Evolutionary conservation across 805 yeast genomes (phyloP), one percentile per base, ranked within the genome.

Genomic region (Teunomyces kruisii): DNA sequence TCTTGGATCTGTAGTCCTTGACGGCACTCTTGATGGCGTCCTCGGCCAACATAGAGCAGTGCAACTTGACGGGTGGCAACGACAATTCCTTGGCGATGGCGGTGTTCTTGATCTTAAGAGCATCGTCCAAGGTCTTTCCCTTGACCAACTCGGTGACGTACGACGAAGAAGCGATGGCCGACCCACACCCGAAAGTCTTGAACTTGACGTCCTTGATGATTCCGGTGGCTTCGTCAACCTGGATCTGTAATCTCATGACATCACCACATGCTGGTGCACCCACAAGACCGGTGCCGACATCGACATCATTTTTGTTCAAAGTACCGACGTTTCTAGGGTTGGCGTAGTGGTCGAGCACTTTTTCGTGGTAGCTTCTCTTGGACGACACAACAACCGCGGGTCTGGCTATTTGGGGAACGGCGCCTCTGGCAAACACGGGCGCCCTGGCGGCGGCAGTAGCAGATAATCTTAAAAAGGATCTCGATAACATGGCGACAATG

Each of bases 221-320:
- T 1, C 99, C 99, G 17, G 96, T 82, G 46, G 78, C 83, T 58
- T 91, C 97, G 53, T 85, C 84, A 8, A 94, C 99, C 64, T 91
- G 82, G 60, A 94, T 94, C 67, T 94, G 98, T 53, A 94, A 78
- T 71, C 96, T 86, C 97, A 94, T 94, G 37, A 94, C 99, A 73
- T 94, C 99, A 45, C 99, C 99, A 72, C 99, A 94, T 0, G 99
- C 99, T 44, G 99, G 98, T 0, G 99, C 98, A 46, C 99, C 99
- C 12, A 94, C 99, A 37, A 94, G 77, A 1, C 99, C 99, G 1
- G 98, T 94, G 36, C 99, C 99, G 9, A 94, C 97, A 54, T 83
- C 80, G 13, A 70, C 59, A 47, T 80, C 78, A 44, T 75, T 76
- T 68, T 91, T 90, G 69, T 91, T 89, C 67, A 94, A 71, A 5